These are phyloP conservation scores for Mollisiaceae sp. DNA, from an alignment of 2,329 filamentous ascomycete species.

Conservation along the genomic window DNA sequence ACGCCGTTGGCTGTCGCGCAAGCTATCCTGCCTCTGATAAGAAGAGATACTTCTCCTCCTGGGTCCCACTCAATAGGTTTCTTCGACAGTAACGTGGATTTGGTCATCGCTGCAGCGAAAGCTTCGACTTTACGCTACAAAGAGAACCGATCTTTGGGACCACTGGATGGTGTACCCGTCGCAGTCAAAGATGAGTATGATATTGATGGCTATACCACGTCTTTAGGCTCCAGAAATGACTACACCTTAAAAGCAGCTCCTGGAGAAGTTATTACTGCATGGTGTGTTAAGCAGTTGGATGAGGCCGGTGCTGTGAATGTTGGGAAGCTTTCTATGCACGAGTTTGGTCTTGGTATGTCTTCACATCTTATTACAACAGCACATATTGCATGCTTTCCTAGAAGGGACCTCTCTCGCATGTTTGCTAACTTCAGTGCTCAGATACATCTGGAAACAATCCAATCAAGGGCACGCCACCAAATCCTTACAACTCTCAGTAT, in stretches of 20 bases:
- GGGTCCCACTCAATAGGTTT: constrained; percentile 75
- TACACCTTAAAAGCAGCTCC: constrained; percentile 20
- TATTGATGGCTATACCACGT: constrained; percentile 31
- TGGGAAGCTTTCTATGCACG: constrained; percentile 86
- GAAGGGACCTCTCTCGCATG: background rate
- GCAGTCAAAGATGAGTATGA: constrained; percentile 78
- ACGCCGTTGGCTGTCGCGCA: constrained; percentile 76
- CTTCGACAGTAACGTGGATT: constrained; percentile 65
- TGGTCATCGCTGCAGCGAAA: constrained; percentile 69
- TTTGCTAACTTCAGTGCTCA: constrained; percentile 44
- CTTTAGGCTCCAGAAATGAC: constrained; percentile 29
- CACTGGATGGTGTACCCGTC: constrained; percentile 81
- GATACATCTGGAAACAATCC: constrained; percentile 82
- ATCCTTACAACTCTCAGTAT: constrained; percentile 74
- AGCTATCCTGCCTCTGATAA: constrained; percentile 71
- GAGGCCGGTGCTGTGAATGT: constrained; percentile 75
- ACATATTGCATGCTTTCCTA: background rate
- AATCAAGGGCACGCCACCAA: constrained; percentile 79
- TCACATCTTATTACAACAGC: background rate
- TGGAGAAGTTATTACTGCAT: constrained; percentile 29
- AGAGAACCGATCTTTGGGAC: constrained; percentile 65
- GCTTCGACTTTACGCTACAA: constrained; percentile 76
- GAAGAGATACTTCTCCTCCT: constrained; percentile 57
- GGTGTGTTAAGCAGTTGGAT: constrained; percentile 46
- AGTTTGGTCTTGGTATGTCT: constrained; percentile 58